Percentiles rank a stretch among this genome's conserved stretches.
Evolutionary conservation across 2,329 filamentous ascomycete species (phyloP).

Genomic region (Cordyceps cicadae): DNA sequence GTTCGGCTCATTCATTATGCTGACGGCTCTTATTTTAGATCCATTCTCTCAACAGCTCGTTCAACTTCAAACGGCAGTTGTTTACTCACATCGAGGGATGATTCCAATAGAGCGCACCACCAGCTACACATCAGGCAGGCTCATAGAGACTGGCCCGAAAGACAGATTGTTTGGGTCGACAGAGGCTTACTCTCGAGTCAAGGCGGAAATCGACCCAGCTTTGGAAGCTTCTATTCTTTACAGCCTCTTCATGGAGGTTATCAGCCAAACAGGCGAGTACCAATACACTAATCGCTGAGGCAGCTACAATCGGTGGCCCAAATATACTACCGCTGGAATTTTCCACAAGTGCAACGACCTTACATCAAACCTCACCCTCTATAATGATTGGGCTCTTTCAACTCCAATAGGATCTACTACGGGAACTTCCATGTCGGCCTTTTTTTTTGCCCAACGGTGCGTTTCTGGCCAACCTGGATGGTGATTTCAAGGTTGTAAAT

Average conservation of each 20-base stretch:
- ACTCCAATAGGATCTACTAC: background rate
- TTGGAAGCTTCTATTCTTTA: slow-evolving; percentile 12
- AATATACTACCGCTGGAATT: slow-evolving; percentile 17
- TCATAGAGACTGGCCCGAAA: background rate
- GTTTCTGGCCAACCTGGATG: slow-evolving; percentile 6
- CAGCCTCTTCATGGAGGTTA: slow-evolving; percentile 10
- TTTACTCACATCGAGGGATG: background rate
- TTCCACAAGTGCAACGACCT: slow-evolving; percentile 17
- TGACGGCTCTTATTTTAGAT: background rate
- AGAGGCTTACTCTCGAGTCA: background rate
- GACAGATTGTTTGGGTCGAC: background rate
- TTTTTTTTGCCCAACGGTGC: background rate
- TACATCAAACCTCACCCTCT: slow-evolving; percentile 11
- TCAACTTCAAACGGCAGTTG: background rate
- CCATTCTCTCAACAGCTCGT: background rate
- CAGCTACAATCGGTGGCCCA: slow-evolving; percentile 17
- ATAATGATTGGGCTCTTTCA: background rate
- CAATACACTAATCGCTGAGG: too few species aligned
- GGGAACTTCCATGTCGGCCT: background rate
- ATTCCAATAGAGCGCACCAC: background rate
- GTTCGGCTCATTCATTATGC: background rate
- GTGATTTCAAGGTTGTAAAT: background rate
- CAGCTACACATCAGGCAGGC: background rate
- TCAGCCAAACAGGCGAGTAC: too few species aligned
- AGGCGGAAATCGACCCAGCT: background rate